Evolutionary conservation across 495 filamentous ascomycete genomes (phyloP), one percentile per base, ranked within the genome.

Genomic region (Aspergillus carlsbadensis): DNA sequence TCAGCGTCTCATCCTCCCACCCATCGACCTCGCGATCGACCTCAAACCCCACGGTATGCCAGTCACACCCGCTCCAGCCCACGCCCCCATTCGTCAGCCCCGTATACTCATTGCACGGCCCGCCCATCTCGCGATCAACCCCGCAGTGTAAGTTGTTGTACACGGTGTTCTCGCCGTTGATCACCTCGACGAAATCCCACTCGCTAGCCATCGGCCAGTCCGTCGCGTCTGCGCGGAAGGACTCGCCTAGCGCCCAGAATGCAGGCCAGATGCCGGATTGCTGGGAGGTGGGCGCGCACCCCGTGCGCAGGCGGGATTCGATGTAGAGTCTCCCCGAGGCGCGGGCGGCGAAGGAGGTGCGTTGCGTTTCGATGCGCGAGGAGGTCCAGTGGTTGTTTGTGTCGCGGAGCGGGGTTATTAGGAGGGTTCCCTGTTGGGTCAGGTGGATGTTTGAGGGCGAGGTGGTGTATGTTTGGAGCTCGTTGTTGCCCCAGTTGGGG

Each of bases 401-500:
- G 4, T 43, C 13, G 52, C n/a, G 22, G 13, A 26, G 33, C 10
- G 53, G 53, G 42, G 21, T 48, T 5, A 56, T 56, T 3, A 18
- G 5, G 10, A 56, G 43, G 6, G 53, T 56, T 22, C 47, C 17
- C 17, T 11, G 7, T 0, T 20, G 22, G 1, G 53, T 56, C 3
- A 56, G 13, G 34, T 4, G 20, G 18, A 56, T 56, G 34, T 56
- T 56, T 11, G 5, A 10, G 18, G 53, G 20, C 14, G 34, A 17
- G 13, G 42, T 40, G 15, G 53, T 56, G 53, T 56, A 56, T 6
- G 43, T 40, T 33, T 56, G 7, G 34, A 39, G 33, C 26, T 56
- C 53, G 43, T 56, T 56, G 53, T 48, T 56, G 13, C 53, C 53
- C 53, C 53, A 56, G 43, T 20, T 15, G 15, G 53, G 33, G 20